Base-by-base conservation (phyloP, 1,284 basidiomycete genomes). In the Pholiota adiposa region DNA sequence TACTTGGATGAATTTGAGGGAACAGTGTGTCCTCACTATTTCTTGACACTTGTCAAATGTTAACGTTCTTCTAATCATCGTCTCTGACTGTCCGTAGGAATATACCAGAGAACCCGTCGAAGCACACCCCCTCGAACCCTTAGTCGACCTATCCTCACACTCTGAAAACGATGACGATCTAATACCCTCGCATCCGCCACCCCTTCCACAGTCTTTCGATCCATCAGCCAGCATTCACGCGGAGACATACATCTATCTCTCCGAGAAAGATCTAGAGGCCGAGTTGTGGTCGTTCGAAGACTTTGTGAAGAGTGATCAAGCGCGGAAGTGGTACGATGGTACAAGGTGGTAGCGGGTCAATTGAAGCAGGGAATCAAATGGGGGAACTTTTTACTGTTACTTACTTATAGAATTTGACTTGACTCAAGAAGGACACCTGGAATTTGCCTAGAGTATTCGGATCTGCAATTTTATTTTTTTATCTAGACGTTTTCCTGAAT, bases 1-100 rank as follows among this genome's bases (percentile, higher is more conserved):
- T 73, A 83, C 1, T 73, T 73, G 48, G 92, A 96, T 71, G 64
- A 81, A 5, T 96, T 95, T 63, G 94, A 96, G 74, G 93, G 91
- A 16, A 70, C 83, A 56, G 94, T 94, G 69, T 72, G 89, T 81
- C 12, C 9, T 21, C 25, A 27, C 25, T 12, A 29, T 9, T 4
- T 50, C 12, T 33, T 33, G 6, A 33, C 31, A 38, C 9, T 34
- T 52, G 6, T 12, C 4, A 2, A 44, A 33, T 16, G 2, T 19
- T 9, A 52, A 31, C 27, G n/a, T n/a, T n/a, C n/a, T n/a, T n/a
- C n/a, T n/a, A n/a, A n/a, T n/a, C n/a, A 43, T 31, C 49, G 12
- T 4, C 7, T 46, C n/a, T 50, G 23, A 29, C n/a, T n/a, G 27
- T 51, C 5, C 25, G 1, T 62, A 95, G 92, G 88, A 94, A 79